Conservation (phyloP, 306 rosid species). For the Quercus engelmannii region DNA sequence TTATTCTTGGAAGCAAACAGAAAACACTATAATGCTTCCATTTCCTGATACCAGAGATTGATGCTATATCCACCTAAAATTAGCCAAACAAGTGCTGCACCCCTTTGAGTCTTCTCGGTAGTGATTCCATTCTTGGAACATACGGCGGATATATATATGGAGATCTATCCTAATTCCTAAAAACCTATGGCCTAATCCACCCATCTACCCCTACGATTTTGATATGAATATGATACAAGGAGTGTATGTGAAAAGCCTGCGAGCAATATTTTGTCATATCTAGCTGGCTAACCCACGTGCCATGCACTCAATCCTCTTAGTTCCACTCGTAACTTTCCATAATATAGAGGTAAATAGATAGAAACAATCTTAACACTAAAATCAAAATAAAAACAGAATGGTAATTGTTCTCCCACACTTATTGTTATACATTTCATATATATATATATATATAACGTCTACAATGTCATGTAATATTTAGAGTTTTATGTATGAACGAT, state of each 20-base stretch:
- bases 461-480: no score
- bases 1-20: background rate
- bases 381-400: no score
- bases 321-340: background rate
- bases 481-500: no score
- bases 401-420: no score
- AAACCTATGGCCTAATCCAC: background rate
- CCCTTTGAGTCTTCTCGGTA: background rate
- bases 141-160: background rate
- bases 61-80: background rate
- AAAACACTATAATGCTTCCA: background rate
- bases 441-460: no score
- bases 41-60: background rate
- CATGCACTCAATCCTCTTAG: background rate
- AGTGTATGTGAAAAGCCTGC: background rate
- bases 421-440: no score
- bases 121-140: constrained; percentile 1
- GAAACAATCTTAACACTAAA: no score
- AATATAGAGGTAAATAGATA: no score
- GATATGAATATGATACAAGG: background rate
- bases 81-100: background rate
- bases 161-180: background rate
- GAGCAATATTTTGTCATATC: no score
- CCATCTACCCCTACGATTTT: background rate
- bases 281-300: no score